Base-by-base conservation (phyloP, 2,329 filamentous ascomycete species). In the Akanthomyces muscarius region DNA sequence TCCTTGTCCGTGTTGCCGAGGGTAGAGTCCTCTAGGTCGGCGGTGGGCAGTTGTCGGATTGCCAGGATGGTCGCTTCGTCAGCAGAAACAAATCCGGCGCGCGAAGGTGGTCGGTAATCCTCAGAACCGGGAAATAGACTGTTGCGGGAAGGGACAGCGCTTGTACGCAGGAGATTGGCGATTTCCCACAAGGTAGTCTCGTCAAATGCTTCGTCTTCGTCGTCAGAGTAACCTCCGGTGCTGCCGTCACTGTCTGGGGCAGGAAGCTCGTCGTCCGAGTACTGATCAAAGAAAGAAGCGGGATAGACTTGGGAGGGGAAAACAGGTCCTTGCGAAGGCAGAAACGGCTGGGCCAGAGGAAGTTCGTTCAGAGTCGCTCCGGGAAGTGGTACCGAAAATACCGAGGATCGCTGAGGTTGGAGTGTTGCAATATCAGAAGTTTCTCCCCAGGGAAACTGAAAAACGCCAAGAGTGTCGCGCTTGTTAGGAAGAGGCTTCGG, bases 361-460 rank as follows among this genome's bases (percentile, higher is more conserved):
- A 61, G 18, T 11, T 51, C 48, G 51, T 74, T 74, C 44, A 62
- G 16, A 80, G 83, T 82, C 21, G 81, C 83, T 2, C 81, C 81
- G 7, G 82, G 77, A 78, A 85, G 82, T 25, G 79, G 76, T 73
- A 77, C 78, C 60, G 59, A 61, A 28, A 25, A 54, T 36, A 44
- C 30, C 73, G 65, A 74, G 72, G 41, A 36, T 53, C 72, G 74
- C 10, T 72, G 72, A 61, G 73, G 71, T 66, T 77, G 77, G 61
- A 81, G 71, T 33, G 73, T 81, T 11, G 81, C 81, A 60, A 78
- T 79, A 71, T 87, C 85, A 23, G 85, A 88, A 68, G 75, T 82
- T 73, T 88, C 85, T 16, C 86, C 86, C 84, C 85, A 88, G 2
- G 86, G 84, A 66, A 88, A 88, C 68, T 86, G 83, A 75, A 87